Conservation (phyloP, 768 basidiomycete species). For the Termitomyces sp. region DNA sequence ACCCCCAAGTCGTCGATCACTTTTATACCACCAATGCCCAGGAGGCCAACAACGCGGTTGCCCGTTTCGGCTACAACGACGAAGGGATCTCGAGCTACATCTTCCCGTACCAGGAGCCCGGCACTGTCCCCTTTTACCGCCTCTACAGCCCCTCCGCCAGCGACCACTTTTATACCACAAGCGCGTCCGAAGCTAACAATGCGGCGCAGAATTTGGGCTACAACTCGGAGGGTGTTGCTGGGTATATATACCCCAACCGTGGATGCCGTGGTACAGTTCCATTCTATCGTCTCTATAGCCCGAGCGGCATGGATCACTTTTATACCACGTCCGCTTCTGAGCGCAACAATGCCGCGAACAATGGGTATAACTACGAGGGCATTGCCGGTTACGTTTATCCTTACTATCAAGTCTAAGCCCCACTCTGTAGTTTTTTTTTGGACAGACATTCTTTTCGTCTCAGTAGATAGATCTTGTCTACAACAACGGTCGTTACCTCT, state of each 20-base stretch:
- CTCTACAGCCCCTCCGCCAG: constrained; percentile 8
- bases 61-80: constrained; percentile 2
- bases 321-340: constrained; percentile 17
- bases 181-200: constrained; percentile 10
- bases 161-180: constrained; percentile 22
- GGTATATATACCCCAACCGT: constrained; percentile 14
- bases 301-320: constrained; percentile 16
- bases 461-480: neutral
- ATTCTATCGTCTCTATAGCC: constrained; percentile 18
- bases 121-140: constrained; percentile 18
- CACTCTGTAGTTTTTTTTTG: too few relatives aligned
- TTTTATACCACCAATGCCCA: constrained; percentile 6
- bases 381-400: neutral
- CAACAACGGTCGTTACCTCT: neutral
- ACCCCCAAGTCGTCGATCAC: constrained; percentile 1
- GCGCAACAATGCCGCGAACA: neutral
- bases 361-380: constrained; percentile 3
- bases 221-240: constrained; percentile 14
- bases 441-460: neutral
- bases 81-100: constrained; percentile 13
- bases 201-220: constrained; percentile 13
- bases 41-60: too few relatives aligned
- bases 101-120: constrained; percentile 5
- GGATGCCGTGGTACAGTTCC: constrained; percentile 9
- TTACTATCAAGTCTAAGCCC: neutral